Evolutionary conservation across 768 basidiomycete species (phyloP), one percentile per base, ranked within the genome.

Genomic region (Termitomyces sp.): DNA sequence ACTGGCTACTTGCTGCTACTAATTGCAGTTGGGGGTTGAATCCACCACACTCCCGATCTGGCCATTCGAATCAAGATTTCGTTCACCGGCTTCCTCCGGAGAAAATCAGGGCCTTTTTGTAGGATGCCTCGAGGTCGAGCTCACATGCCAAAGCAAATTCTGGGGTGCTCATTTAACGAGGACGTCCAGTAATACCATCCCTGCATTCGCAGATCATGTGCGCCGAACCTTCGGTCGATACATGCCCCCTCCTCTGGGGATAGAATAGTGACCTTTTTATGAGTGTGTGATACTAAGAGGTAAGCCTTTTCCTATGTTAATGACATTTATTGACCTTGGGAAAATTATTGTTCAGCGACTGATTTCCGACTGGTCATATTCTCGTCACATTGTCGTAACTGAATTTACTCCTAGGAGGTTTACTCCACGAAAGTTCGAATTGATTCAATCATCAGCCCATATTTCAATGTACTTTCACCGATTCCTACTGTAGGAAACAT

Each of bases 121-220:
- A 28, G 63, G 59, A 49, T 57, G 65, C 71, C 69, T 71, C 69
- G 67, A 69, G 68, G 67, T 64, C 53, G 55, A 63, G 49, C 60
- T 62, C 60, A 61, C 59, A 59, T 64, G 60, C 58, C 54, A 60
- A 33, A 59, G 50, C 61, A 64, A 67, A 65, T 69, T 73, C 66
- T 72, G 72, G 72, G 74, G 71, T 71, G 63, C 67, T 70, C 63
- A 61, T 63, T 59, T 58, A 63, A 59, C 49, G 52, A 63, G 61
- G 54, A 26, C 58, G 51, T 55, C 38, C 54, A 54, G 60, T 50
- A 58, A 61, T 59, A 62, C 61, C 66, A 63, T 62, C 66, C 64
- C 67, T 68, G 64, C 63, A 66, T 67, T 54, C 56, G 47, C 47
- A 35, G 22, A 51, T 48, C 58, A 62, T 59, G 61, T 38, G 55